Evolutionary conservation across 495 filamentous ascomycete species (phyloP).

Genomic region (Tuber umbilicatum): DNA sequence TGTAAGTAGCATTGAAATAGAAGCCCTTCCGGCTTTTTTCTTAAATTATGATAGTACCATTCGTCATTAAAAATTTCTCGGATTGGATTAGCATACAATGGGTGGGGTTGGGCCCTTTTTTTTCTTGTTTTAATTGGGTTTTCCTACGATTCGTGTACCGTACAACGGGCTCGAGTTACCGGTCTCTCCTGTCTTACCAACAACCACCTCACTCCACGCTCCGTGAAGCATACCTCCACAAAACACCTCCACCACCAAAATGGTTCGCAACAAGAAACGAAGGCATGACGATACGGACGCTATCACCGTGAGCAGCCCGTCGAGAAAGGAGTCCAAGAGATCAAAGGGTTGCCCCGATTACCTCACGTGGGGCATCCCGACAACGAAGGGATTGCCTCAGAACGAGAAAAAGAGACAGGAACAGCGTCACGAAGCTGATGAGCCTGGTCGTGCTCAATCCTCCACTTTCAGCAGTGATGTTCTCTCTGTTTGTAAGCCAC

Average conservation of each 20-base stretch:
- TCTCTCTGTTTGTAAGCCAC: not conserved
- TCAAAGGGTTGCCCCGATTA: slow-evolving; percentile 13
- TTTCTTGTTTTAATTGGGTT: not conserved
- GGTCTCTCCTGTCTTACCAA: not conserved
- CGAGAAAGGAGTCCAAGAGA: slow-evolving; percentile 24
- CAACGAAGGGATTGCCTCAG: not conserved
- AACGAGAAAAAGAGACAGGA: slow-evolving; percentile 19
- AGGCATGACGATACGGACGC: slow-evolving; percentile 30
- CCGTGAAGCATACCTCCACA: not conserved
- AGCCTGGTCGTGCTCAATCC: not conserved
- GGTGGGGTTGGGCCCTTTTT: not conserved
- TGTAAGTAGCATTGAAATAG: not conserved
- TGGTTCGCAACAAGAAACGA: slow-evolving; percentile 28
- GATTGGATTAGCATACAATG: not conserved
- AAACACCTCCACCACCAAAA: slow-evolving; percentile 9
- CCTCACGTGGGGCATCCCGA: not conserved
- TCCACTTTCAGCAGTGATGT: not conserved
- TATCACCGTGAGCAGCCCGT: slow-evolving; percentile 15
- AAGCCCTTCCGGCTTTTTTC: not conserved
- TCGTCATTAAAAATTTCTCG: not conserved
- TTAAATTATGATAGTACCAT: not conserved
- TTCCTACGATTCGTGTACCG: not conserved
- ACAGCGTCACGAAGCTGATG: slow-evolving; percentile 7
- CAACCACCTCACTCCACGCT: slow-evolving; percentile 4
- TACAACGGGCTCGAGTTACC: not conserved